Evolutionary conservation across 306 rosid species (phyloP).

Genomic region (Rubus parviflorus): DNA sequence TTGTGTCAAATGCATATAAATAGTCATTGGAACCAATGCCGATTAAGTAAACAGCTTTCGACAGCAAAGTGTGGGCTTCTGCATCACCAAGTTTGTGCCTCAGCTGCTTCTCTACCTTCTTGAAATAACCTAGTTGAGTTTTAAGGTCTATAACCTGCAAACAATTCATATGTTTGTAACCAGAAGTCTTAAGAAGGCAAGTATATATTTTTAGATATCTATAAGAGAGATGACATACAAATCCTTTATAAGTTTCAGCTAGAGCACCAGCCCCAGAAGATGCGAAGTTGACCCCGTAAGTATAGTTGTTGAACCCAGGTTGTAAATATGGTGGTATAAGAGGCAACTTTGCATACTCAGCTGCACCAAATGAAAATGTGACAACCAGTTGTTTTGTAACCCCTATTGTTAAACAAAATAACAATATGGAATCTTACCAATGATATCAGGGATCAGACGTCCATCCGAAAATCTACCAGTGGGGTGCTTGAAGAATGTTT

Average conservation of each 20-base stretch:
- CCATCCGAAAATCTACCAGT: slow-evolving; percentile 37
- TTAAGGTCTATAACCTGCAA: slow-evolving; percentile 34
- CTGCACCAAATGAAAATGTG: background rate
- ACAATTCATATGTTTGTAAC: background rate
- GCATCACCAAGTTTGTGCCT: slow-evolving; percentile 19
- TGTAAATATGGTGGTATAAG: no score
- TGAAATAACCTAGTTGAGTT: slow-evolving; percentile 30
- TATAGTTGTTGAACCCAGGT: no score
- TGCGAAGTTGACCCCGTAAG: no score
- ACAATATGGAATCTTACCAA: slow-evolving; percentile 2
- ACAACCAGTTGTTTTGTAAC: background rate
- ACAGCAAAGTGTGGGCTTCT: slow-evolving; percentile 20
- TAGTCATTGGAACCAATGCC: slow-evolving; percentile 36
- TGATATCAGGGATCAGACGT: slow-evolving; percentile 32
- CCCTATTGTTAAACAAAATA: no score
- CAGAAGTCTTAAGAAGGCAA: background rate
- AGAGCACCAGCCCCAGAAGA: no score
- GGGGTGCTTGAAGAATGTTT: slow-evolving; percentile 32
- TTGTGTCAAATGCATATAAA: background rate
- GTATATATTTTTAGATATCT: no score
- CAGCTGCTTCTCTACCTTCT: background rate
- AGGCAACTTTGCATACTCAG: no score
- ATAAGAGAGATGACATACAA: no score
- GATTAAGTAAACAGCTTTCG: slow-evolving; percentile 32
- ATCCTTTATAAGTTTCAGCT: no score